A percentile compares a stretch with the other conserved stretches of the same genome.
phyloP scores from a whole-genome alignment of 2,329 filamentous ascomycete species.

The Ceratocystiopsis minuta region DNA sequence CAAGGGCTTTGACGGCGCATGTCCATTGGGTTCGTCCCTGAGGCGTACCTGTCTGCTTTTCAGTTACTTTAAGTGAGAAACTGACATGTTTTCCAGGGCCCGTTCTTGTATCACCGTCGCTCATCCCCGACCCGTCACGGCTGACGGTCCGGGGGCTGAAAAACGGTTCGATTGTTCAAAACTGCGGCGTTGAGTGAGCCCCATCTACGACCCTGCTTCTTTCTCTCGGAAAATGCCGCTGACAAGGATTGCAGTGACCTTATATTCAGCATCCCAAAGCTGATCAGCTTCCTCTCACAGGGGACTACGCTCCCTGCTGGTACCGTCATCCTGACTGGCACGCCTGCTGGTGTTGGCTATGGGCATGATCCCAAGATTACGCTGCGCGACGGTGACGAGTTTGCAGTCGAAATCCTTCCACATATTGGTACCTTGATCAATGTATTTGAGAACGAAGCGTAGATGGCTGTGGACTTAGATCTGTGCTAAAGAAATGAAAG shows the following conservation, averaged over 20 bases:
- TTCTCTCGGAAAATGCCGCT: too few relatives aligned
- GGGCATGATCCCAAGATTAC: slow-evolving; percentile 20
- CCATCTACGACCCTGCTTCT: too few relatives aligned
- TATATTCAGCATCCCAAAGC: slow-evolving; percentile 31
- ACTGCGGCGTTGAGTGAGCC: slow-evolving; percentile 4
- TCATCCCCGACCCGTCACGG: slow-evolving; percentile 23
- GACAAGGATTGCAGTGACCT: slow-evolving; percentile 22
- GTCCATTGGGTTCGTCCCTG: slow-evolving; percentile 24
- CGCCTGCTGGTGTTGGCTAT: slow-evolving; percentile 23
- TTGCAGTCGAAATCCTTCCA: slow-evolving; percentile 23
- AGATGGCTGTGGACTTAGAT: not conserved
- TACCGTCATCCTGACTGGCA: slow-evolving; percentile 24
- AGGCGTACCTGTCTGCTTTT: too few relatives aligned
- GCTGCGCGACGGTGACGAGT: slow-evolving; percentile 22
- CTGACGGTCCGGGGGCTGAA: slow-evolving; percentile 25
- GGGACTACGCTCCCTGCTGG: slow-evolving; percentile 23
- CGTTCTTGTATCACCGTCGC: slow-evolving; percentile 25
- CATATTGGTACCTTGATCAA: slow-evolving; percentile 26
- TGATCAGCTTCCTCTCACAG: slow-evolving; percentile 25
- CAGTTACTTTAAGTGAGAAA: too few relatives aligned
- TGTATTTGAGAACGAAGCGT: slow-evolving; percentile 18
- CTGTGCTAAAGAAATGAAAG: too few relatives aligned
- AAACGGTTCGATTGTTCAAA: slow-evolving; percentile 18
- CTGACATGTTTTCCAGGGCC: slow-evolving; percentile 16
- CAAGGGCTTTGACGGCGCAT: slow-evolving; percentile 26